Evolutionary conservation across 768 basidiomycete genomes (phyloP), one percentile per base, ranked within the genome.

Genomic region (Cystobasidium ongulense): DNA sequence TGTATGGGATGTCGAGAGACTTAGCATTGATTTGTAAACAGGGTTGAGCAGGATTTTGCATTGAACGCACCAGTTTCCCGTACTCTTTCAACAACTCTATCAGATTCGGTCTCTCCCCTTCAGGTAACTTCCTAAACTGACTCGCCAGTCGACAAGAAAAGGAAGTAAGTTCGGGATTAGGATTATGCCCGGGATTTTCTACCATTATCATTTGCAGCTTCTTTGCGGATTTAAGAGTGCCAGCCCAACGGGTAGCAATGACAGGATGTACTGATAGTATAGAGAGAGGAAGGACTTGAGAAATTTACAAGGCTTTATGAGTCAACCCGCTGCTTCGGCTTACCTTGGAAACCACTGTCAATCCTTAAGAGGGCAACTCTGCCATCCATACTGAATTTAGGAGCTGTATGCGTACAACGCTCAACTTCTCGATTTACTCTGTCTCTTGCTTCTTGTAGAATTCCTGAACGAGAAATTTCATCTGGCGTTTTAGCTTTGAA

Each of bases 191-290:
- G 10, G 33, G 57, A 72, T 83, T 83, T 13, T 82, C 83, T 68
- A 74, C 75, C 76, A 75, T 77, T 27, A 77, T 73, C 33, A 74
- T 72, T 35, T 73, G 61, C 17, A 75, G 73, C 23, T 72, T 74
- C 50, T 75, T 76, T 13, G 77, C 75, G 36, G 76, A 82, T 76
- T 76, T 83, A 74, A 80, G 81, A 73, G 76, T 79, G 1, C 82
- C 82, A 0, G 83, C 81, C 84, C 84, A 85, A 38, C 84, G 79
- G 0, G 84, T 85, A 7, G 84, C 84, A 29, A 85, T 83, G 4
- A 85, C 82, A 52, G 84, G 81, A 53, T 82, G 81, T 0, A 85
- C 82, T 67, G 46, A 7, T 10, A 43, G 13, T 36, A 38, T 10
- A 13, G 23, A 59, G 5, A 7, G 53, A n/a, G 57, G 11, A 29